These are phyloP conservation scores for Zygosaccharomyces rouxii DNA, from an alignment of 805 yeast genomes.

Conservation along the genomic window DNA sequence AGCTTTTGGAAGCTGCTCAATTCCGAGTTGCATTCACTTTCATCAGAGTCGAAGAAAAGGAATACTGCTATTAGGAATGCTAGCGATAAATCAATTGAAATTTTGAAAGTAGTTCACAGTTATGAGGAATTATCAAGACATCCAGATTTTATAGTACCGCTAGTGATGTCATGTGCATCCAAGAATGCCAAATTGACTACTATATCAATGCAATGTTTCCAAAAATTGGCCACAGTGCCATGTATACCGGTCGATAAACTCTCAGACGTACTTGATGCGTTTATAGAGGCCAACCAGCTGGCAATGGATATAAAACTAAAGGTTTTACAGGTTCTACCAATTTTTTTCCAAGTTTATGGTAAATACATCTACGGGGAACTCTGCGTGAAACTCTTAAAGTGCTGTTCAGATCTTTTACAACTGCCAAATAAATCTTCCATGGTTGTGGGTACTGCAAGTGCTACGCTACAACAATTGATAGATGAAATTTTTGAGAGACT, in stretches of 20 bases:
- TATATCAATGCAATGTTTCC: slow-evolving; percentile 67
- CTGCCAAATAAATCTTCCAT: slow-evolving; percentile 64
- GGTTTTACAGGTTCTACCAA: slow-evolving; percentile 76
- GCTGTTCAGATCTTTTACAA: slow-evolving; percentile 66
- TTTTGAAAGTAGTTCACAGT: slow-evolving; percentile 38
- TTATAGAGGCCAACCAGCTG: slow-evolving; percentile 67
- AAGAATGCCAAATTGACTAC: slow-evolving; percentile 70
- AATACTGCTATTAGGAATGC: slow-evolving; percentile 63
- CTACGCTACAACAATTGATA: slow-evolving; percentile 83
- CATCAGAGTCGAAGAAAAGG: slow-evolving; percentile 68
- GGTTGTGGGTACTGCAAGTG: slow-evolving; percentile 86
- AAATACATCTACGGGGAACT: slow-evolving; percentile 49
- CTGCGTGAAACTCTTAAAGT: slow-evolving; percentile 54
- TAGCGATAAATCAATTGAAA: slow-evolving; percentile 48
- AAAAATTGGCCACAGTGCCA: slow-evolving; percentile 50
- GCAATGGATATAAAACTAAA: slow-evolving; percentile 83
- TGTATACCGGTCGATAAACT: slow-evolving; percentile 53
- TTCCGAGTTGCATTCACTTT: slow-evolving; percentile 55
- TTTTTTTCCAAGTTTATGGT: slow-evolving; percentile 62
- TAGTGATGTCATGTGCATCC: slow-evolving; percentile 65
- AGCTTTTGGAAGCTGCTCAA: slow-evolving; percentile 35
- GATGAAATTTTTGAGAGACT: slow-evolving; percentile 72
- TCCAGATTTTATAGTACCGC: slow-evolving; percentile 61
- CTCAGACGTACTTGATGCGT: slow-evolving; percentile 56
- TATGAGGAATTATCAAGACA: slow-evolving; percentile 39